phyloP scores from a whole-genome alignment of 768 basidiomycete species.

The Cytidiella melzeri region DNA sequence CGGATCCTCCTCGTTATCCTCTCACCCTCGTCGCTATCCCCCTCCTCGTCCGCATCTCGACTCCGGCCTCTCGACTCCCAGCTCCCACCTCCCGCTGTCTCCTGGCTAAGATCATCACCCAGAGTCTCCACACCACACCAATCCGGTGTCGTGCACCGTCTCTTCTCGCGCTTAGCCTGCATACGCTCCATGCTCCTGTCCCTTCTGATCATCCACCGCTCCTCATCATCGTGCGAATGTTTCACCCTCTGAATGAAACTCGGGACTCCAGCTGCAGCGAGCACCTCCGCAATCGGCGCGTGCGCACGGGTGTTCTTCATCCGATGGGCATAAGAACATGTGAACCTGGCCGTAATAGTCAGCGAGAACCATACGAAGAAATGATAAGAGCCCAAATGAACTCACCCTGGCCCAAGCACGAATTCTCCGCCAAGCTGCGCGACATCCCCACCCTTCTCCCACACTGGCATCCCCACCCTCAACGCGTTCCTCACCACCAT shows the following conservation, averaged over 20 bases:
- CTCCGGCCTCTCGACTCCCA: not conserved
- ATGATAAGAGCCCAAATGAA: not conserved
- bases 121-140: constrained; percentile 1
- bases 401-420: constrained; percentile 58
- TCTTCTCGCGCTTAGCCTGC: constrained; percentile 22
- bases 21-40: constrained; percentile 2
- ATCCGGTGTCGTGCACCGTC: not conserved
- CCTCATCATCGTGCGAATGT: constrained; percentile 21
- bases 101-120: not conserved
- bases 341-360: constrained; percentile 38
- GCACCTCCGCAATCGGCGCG: constrained; percentile 62
- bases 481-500: constrained; percentile 68
- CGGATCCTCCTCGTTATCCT: not conserved
- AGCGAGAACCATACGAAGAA: not conserved
- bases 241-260: constrained; percentile 6
- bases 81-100: not conserved
- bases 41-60: constrained; percentile 1
- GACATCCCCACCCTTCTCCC: constrained; percentile 73
- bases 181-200: constrained; percentile 31
- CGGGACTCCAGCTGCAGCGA: constrained; percentile 52
- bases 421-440: constrained; percentile 90
- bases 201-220: constrained; percentile 34
- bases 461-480: constrained; percentile 72
- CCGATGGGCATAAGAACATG: constrained; percentile 72
- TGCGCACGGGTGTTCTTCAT: constrained; percentile 78